Evolutionary conservation across 169 alveolate genomes (phyloP).

Genomic region (Cryptosporidium viatorum): DNA sequence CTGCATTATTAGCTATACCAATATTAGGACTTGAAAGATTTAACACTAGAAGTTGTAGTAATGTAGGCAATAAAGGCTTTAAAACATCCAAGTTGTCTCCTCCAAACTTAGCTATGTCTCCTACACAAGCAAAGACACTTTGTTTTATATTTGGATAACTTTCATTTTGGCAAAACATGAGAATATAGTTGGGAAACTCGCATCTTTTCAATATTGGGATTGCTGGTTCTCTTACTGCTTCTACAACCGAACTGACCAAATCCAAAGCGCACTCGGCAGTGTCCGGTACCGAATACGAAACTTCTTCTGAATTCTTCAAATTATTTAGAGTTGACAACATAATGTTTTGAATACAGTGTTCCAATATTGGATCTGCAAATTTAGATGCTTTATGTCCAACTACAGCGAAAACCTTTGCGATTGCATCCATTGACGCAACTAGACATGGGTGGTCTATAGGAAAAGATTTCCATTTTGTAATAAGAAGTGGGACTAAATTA

Average conservation of each 20-base stretch:
- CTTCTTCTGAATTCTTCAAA: constrained; percentile 10
- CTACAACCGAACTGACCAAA: constrained; percentile 73
- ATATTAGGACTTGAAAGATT: constrained; percentile 78
- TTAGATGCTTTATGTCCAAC: constrained; percentile 7
- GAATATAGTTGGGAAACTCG: constrained; percentile 17
- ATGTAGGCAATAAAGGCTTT: constrained; percentile 14
- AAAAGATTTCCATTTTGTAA: constrained; percentile 61
- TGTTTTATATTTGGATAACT: constrained; percentile 73
- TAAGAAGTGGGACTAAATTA: constrained; percentile 40
- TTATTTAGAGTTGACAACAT: background rate
- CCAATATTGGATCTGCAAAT: constrained; percentile 14
- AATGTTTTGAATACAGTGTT: constrained; percentile 65
- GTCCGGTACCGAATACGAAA: constrained; percentile 5
- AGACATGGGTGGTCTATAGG: constrained; percentile 62
- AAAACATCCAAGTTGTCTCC: constrained; percentile 50
- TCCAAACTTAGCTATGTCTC: constrained; percentile 81
- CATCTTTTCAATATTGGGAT: constrained; percentile 69
- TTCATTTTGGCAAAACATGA: constrained; percentile 59
- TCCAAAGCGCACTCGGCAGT: constrained; percentile 73
- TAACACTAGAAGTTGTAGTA: constrained; percentile 6
- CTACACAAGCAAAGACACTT: constrained; percentile 83
- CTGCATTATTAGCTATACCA: constrained; percentile 87
- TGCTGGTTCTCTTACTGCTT: constrained; percentile 42
- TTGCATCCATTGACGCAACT: constrained; percentile 65
- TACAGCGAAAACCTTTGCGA: constrained; percentile 47